These are phyloP conservation scores for Arachis monticola DNA, from an alignment of 331 rosid species.

Conservation along the genomic window DNA sequence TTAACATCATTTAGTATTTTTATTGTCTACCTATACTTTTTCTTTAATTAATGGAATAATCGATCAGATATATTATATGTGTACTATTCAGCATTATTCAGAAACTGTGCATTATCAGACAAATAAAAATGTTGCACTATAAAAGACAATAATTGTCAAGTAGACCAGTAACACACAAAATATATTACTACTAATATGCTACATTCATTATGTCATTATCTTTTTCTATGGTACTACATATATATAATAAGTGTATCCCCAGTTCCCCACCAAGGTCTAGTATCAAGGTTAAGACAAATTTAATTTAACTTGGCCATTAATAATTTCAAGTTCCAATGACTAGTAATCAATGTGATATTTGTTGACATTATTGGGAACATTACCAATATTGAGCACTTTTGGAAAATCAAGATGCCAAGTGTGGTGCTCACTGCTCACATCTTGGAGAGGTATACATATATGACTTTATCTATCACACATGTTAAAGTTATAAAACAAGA, in stretches of 20 bases:
- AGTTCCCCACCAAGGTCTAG: background rate
- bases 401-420: constrained; percentile 29
- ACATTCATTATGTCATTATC: constrained; percentile 17
- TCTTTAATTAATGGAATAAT: background rate
- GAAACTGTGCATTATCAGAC: constrained; percentile 17
- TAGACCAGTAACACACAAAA: constrained; percentile 23
- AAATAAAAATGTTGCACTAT: constrained; percentile 45
- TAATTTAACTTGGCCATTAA: constrained; percentile 13
- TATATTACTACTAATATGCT: constrained; percentile 5
- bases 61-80: constrained; percentile 2
- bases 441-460: background rate
- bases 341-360: constrained; percentile 33
- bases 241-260: constrained; percentile 30
- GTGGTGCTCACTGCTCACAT: constrained; percentile 11
- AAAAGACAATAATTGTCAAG: constrained; percentile 44
- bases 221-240: background rate
- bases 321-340: constrained; percentile 26
- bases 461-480: too few relatives aligned
- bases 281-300: constrained; percentile 20
- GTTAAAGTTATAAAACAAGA: too few relatives aligned
- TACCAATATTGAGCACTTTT: constrained; percentile 33
- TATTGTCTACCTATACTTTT: too few relatives aligned
- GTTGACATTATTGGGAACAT: constrained; percentile 42
- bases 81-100: background rate
- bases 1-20: too few relatives aligned